Evolutionary conservation across 768 basidiomycete genomes (phyloP), one percentile per base, ranked within the genome.

Genomic region (Lactarius sp.): DNA sequence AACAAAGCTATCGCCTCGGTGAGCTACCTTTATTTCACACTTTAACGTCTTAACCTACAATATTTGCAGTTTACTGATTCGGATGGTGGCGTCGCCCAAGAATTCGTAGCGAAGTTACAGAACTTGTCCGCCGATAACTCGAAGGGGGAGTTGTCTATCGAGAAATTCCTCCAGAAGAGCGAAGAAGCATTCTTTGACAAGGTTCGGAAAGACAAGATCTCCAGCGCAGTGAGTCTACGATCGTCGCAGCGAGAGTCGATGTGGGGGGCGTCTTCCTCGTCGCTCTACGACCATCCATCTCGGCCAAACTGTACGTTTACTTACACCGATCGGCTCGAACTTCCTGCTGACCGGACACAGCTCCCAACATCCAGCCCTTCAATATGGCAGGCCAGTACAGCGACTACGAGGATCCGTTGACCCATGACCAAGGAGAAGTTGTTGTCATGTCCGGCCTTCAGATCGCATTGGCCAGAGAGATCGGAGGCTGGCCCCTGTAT

Each of bases 1-100:
- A 97, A 97, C 78, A 96, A 95, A 75, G 92, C 94, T 12, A 92
- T 93, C 70, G 88, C 88, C 58, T 88, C 92, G 64, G 91, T 93
- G 70, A 68, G 83, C 76, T 20, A 67, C 31, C 5, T 14, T 52
- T 37, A 44, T 37, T 33, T 50, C 31, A 47, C 47, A 33, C 42
- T 53, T 62, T 54, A 46, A 31, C 61, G 55, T 60, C 65, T 50
- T 64, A 20, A 33, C 52, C 44, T 64, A 61, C 22, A 47, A 52
- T 56, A 9, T 34, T 39, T 58, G 13, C 56, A 94, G 89, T 97
- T 97, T 76, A 96, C 94, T 22, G 94, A 96, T 73, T 81, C 91
- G 1, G 93, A 96, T 72, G 94, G 94, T 41, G 92, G 92, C 52
- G 94, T 97, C 55, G 90, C 93, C 10, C 83, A 87, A 41, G 87